Percentiles rank a stretch among this genome's conserved stretches.
Conservation (phyloP, 108 stramenopile species). For the Asterionellopsis glacialis region DNA sequence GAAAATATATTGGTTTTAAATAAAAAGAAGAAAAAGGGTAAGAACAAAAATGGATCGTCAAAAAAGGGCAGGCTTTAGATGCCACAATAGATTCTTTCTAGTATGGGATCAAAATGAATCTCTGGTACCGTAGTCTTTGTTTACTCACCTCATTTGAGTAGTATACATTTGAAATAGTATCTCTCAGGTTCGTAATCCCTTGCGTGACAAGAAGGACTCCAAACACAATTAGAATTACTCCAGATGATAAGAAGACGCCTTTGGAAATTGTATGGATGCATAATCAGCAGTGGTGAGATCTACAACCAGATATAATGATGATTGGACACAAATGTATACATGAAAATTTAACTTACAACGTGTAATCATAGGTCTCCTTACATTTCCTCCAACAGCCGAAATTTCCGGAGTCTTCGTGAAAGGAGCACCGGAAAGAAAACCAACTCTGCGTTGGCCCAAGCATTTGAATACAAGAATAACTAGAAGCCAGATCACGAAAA, state of each 20-base stretch:
- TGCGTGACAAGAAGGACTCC: constrained; percentile 21
- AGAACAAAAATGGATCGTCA: neutral
- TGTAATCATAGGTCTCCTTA: no score
- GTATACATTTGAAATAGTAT: constrained; percentile 19
- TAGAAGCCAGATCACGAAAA: constrained; percentile 29
- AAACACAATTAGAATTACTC: constrained; percentile 23
- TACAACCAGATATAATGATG: neutral
- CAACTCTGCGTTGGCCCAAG: constrained; percentile 25
- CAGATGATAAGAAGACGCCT: constrained; percentile 8
- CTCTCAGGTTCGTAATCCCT: constrained; percentile 21
- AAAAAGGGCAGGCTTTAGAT: neutral
- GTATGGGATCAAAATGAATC: no score
- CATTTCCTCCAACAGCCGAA: neutral
- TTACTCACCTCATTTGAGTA: constrained; percentile 11
- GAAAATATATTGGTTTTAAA: no score
- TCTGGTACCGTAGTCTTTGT: no score
- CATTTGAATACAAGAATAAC: constrained; percentile 33
- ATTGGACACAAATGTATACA: no score
- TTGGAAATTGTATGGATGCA: neutral
- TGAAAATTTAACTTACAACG: no score
- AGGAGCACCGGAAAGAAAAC: constrained; percentile 34
- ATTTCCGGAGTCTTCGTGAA: constrained; percentile 13
- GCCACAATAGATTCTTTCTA: no score
- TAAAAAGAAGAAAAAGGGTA: no score
- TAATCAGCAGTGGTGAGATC: neutral